Evolutionary conservation across 78 protist species (phyloP), one percentile per base, ranked within the genome.

Genomic region (Dictyostelium firmibasis): DNA sequence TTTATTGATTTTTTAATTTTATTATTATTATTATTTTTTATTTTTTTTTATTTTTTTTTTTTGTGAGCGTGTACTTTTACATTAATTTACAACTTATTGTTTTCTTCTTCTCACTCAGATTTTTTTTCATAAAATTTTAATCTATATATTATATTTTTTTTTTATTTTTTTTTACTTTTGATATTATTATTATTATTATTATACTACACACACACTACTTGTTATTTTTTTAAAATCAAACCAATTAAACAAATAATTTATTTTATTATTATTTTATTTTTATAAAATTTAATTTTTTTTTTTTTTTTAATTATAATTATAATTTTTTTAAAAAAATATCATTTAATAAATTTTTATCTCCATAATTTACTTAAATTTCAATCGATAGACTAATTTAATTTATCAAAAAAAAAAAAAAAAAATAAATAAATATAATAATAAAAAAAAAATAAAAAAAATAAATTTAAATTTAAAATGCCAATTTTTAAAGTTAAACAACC

Each of bases 401-500:
- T 25, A 25, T 27, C n/a, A n/a, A n/a, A n/a, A n/a, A n/a, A n/a
- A n/a, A n/a, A n/a, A n/a, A n/a, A n/a, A n/a, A n/a, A n/a, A n/a
- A n/a, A n/a, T n/a, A n/a, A n/a, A n/a, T n/a, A n/a, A n/a, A n/a
- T 64, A n/a, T 64, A 6, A 25, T 25, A 23, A 60, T 20, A 7
- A 23, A 60, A 16, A 23, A 60, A 60, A 60, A 76, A 5, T 16
- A 44, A 79, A 14, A 79, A 13, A 79, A 44, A 10, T n/a, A n/a
- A n/a, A n/a, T n/a, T n/a, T n/a, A n/a, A n/a, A n/a, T n/a, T n/a
- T n/a, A n/a, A 44, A 4, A 79, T 38, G 60, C 50, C 84, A 33
- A 79, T 44, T 47, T 79, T 79, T 27, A 41, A 79, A 44, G 67
- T 13, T 18, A 79, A 79, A 50, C 77, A 72, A 76, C 84, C 86